Percentiles rank a stretch among this genome's conserved stretches.
These are phyloP conservation scores for Scutellaria minor DNA, from an alignment of 257 asterid genomes.

Conservation along the genomic window DNA sequence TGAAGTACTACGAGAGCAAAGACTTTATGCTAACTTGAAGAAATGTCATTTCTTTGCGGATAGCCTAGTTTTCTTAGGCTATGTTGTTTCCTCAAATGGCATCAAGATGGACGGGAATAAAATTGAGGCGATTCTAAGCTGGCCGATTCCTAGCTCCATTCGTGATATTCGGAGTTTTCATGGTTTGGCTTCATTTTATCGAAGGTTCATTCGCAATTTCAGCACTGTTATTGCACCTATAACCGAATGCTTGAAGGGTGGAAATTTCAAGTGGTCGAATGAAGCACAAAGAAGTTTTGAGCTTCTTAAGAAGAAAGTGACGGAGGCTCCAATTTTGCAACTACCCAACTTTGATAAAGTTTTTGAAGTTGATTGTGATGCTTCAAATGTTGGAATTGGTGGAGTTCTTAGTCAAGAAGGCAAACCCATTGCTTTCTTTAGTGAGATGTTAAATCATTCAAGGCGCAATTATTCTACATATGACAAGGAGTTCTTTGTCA, in stretches of 20 bases:
- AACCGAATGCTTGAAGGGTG: slow-evolving; percentile 29
- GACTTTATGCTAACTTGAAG: too few relatives aligned
- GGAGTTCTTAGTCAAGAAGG: slow-evolving; percentile 9
- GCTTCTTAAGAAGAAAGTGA: not conserved
- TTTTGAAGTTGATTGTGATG: not conserved
- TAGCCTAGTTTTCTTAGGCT: too few relatives aligned
- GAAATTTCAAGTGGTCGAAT: not conserved
- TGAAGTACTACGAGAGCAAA: too few relatives aligned
- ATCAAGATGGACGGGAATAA: slow-evolving; percentile 15
- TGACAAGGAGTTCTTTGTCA: not conserved
- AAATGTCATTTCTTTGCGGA: too few relatives aligned
- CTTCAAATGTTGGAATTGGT: not conserved
- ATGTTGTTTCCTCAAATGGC: too few relatives aligned
- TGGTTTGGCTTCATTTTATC: not conserved
- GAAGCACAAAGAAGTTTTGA: not conserved
- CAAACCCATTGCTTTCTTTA: slow-evolving; percentile 9
- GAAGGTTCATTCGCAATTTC: not conserved
- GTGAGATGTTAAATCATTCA: not conserved
- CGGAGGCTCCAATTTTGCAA: not conserved
- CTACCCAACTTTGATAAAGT: not conserved
- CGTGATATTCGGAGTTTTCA: slow-evolving; percentile 19
- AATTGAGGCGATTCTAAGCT: slow-evolving; percentile 6
- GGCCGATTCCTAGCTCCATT: slow-evolving; percentile 24
- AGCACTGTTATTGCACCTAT: slow-evolving; percentile 30
- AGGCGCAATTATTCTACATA: not conserved